Evolutionary conservation across 257 asterid species (phyloP).

Genomic region (Solanum dulcamara): DNA sequence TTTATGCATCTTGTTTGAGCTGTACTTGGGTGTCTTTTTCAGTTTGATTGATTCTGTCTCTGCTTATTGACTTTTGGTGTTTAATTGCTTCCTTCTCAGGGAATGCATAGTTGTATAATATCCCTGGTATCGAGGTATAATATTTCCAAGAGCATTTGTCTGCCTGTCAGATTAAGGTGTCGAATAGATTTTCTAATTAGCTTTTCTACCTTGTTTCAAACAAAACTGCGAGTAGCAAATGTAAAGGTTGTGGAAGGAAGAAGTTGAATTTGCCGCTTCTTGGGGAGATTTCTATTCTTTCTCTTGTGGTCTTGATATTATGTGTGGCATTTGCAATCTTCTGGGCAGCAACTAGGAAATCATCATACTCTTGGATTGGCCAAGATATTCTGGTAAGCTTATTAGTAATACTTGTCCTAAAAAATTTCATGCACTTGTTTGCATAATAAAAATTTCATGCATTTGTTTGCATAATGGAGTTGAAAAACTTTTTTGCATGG

Average conservation of each 20-base stretch:
- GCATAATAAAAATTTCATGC: background rate
- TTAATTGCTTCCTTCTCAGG: slow-evolving; percentile 38
- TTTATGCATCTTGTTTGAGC: background rate
- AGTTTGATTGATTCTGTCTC: background rate
- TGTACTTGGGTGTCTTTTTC: background rate
- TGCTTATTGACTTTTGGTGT: background rate
- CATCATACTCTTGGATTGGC: slow-evolving; percentile 92
- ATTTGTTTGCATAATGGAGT: background rate
- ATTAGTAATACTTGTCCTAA: background rate
- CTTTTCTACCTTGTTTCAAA: background rate
- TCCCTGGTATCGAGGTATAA: slow-evolving; percentile 69
- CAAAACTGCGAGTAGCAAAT: slow-evolving; percentile 53
- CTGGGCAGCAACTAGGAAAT: slow-evolving; percentile 85
- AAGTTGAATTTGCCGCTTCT: slow-evolving; percentile 60
- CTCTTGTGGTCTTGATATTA: slow-evolving; percentile 53
- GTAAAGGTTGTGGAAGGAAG: slow-evolving; percentile 52
- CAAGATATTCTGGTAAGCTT: slow-evolving; percentile 91
- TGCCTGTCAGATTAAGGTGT: background rate
- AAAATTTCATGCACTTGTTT: background rate
- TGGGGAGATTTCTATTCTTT: slow-evolving; percentile 68
- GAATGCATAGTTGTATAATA: slow-evolving; percentile 86
- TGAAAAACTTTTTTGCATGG: background rate
- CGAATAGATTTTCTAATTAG: background rate
- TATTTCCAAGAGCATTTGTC: background rate
- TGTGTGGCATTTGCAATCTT: slow-evolving; percentile 67